Percentiles rank a stretch among this genome's conserved stretches.
Evolutionary conservation across 2,329 filamentous ascomycete genomes (phyloP).

Genomic region (Mollisia scopiformis): DNA sequence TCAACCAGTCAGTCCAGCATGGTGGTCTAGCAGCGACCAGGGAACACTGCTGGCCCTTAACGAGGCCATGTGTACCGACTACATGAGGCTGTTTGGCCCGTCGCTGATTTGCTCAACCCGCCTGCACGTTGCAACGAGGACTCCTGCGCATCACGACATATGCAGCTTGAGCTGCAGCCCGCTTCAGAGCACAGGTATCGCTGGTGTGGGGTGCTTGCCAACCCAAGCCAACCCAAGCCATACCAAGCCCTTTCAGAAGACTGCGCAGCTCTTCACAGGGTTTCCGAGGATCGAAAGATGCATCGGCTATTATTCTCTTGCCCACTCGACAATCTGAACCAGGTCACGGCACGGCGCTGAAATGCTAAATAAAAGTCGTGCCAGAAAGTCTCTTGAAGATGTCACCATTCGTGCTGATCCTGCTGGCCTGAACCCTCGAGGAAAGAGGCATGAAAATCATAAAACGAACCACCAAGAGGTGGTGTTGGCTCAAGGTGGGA

Average conservation of each 20-base stretch:
- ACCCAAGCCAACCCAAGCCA: too few relatives aligned
- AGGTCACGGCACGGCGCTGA: not conserved
- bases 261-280: not conserved
- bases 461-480: not conserved
- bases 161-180: constrained; percentile 24
- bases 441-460: not conserved
- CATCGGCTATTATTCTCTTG: constrained; percentile 9
- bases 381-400: constrained; percentile 3
- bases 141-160: constrained; percentile 29
- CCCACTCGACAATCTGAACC: not conserved
- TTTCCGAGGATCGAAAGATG: constrained; percentile 4
- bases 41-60: too few relatives aligned
- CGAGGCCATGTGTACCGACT: not conserved
- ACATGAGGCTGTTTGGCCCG: constrained; percentile 23
- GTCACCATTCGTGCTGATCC: constrained; percentile 14
- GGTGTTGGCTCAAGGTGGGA: not conserved
- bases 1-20: not conserved
- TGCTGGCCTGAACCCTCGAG: not conserved
- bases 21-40: too few relatives aligned
- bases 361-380: constrained; percentile 1
- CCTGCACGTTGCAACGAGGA: constrained; percentile 15
- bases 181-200: constrained; percentile 11
- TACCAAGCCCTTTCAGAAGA: not conserved
- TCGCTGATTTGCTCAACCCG: constrained; percentile 17
- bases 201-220: constrained; percentile 25